Evolutionary conservation across 306 rosid species (phyloP).

Genomic region (Carpinus fangiana): DNA sequence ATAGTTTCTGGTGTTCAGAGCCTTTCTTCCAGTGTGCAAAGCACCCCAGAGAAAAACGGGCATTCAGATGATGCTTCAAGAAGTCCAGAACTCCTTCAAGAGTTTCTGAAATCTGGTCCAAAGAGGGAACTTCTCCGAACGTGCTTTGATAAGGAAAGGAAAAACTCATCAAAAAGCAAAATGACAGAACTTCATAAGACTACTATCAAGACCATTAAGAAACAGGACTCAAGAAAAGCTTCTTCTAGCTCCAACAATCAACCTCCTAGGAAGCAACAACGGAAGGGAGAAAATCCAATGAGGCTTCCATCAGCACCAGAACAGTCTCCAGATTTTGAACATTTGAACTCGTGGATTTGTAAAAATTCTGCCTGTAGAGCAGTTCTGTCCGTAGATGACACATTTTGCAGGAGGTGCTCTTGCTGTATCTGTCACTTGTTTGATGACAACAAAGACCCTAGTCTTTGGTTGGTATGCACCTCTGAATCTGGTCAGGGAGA

Average conservation of each 20-base stretch:
- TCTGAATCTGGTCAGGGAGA: conserved; percentile 76
- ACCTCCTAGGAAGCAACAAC: conserved; percentile 66
- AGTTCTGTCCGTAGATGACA: conserved; percentile 79
- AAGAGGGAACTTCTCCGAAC: conserved; percentile 67
- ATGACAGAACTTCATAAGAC: conserved; percentile 59
- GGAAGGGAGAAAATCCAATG: conserved; percentile 85
- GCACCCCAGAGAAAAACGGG: conserved; percentile 81
- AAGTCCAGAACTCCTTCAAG: conserved; percentile 72
- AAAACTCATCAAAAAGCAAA: conserved; percentile 51
- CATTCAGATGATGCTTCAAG: conserved; percentile 77
- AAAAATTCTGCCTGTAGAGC: conserved; percentile 98
- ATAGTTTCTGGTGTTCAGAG: conserved; percentile 78
- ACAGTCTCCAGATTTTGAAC: conserved; percentile 69
- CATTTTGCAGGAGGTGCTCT: conserved; percentile 98
- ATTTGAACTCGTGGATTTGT: conserved; percentile 82
- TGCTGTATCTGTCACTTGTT: conserved; percentile 96
- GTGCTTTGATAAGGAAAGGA: conserved; percentile 64
- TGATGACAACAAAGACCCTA: conserved; percentile 99
- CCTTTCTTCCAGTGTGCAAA: conserved; percentile 75
- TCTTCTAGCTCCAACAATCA: conserved; percentile 59
- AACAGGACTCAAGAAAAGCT: conserved; percentile 70
- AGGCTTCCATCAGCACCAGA: conserved; percentile 61
- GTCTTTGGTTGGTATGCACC: conserved; percentile 97
- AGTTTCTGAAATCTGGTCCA: conserved; percentile 72
- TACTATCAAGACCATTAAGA: conserved; percentile 61